phyloP scores from a whole-genome alignment of 2,329 filamentous ascomycete species.

The Colletotrichum sp. region DNA sequence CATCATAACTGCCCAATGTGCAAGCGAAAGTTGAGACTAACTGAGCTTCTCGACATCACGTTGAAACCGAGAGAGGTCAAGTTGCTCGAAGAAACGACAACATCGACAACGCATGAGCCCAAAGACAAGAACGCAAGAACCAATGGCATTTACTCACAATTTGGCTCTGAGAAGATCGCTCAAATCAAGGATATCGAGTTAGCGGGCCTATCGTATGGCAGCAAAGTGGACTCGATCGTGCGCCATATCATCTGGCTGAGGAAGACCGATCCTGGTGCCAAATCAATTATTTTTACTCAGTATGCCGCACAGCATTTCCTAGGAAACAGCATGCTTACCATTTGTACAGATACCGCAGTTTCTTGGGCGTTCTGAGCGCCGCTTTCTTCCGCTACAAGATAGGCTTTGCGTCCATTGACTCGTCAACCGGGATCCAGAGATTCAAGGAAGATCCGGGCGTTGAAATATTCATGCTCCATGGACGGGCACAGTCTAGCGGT shows the following conservation, averaged over 20 bases:
- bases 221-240: conserved; percentile 85
- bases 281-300: conserved; percentile 94
- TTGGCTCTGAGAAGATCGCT: conserved; percentile 72
- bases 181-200: conserved; percentile 86
- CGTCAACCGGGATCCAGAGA: conserved; percentile 68
- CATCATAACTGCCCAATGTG: conserved; percentile 85
- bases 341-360: conserved; percentile 67
- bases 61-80: conserved; percentile 78
- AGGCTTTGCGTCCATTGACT: conserved; percentile 73
- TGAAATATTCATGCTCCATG: conserved; percentile 89
- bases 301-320: conserved; percentile 27
- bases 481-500: conserved; percentile 85
- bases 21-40: conserved; percentile 68
- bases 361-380: conserved; percentile 73
- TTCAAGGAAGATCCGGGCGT: conserved; percentile 78
- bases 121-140: conserved; percentile 28
- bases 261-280: conserved; percentile 82
- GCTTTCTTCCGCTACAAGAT: conserved; percentile 78
- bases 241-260: conserved; percentile 88
- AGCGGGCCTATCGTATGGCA: conserved; percentile 76
- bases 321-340: conserved; percentile 11
- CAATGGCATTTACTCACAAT: conserved; percentile 75
- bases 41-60: conserved; percentile 84
- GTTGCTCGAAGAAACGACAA: conserved; percentile 52
- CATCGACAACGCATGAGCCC: neutral